These are phyloP conservation scores for Botrytis squamosa DNA, from an alignment of 2,329 filamentous ascomycete genomes.

Conservation along the genomic window DNA sequence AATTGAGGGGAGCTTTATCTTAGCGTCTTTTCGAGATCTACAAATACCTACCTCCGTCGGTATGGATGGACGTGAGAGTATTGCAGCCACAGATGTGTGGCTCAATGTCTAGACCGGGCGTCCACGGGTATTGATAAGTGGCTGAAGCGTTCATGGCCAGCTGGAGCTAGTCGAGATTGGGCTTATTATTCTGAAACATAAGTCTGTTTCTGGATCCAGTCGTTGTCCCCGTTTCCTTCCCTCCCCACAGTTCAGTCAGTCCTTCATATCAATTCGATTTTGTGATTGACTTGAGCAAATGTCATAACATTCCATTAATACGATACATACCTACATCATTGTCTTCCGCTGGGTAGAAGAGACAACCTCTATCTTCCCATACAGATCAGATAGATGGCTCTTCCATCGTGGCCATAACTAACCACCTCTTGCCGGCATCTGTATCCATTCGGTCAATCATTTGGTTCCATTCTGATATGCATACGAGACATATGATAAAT, in stretches of 20 bases:
- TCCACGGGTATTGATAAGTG: background rate
- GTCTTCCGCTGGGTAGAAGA: conserved; percentile 4
- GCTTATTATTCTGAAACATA: conserved; percentile 6
- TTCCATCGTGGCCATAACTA: background rate
- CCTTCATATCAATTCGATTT: background rate
- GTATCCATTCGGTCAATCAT: background rate
- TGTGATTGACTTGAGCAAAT: no score
- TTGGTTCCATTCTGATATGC: background rate
- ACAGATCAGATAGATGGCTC: background rate
- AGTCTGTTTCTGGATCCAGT: conserved; percentile 11
- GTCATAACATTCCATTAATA: background rate
- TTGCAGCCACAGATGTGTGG: no score
- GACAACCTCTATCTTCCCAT: background rate
- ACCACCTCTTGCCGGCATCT: no score
- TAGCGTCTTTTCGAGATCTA: conserved; percentile 26
- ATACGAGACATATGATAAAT: background rate
- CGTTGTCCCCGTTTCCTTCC: background rate
- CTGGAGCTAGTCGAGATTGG: background rate
- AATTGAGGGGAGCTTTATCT: conserved; percentile 32
- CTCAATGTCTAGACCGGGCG: background rate
- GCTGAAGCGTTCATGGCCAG: background rate
- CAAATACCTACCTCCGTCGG: background rate
- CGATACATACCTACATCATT: background rate
- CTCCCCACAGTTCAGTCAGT: background rate
- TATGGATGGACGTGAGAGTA: no score